Evolutionary conservation across 257 asterid species (phyloP), one percentile per base, ranked within the genome.

Genomic region (Ligustrum vulgare): DNA sequence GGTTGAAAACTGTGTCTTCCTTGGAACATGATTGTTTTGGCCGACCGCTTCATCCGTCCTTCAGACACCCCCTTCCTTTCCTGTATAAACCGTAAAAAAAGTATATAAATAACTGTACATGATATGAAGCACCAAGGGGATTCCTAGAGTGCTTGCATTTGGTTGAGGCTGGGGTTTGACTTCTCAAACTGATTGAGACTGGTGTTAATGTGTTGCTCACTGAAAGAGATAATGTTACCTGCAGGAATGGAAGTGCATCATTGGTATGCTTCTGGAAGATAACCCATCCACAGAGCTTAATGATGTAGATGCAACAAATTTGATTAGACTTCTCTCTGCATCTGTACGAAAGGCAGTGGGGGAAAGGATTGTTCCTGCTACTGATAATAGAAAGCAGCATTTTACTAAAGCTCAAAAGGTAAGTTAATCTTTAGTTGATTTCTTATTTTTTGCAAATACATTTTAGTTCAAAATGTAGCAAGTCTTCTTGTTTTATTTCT

Each of bases 211-310:
- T 60, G 51, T 63, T 39, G 41, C 73, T 12, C 65, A n/a, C 75
- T 72, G 75, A 74, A 66, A 71, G 74, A 2, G 80, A 64, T 77
- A 33, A 12, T 71, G 54, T 18, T 75, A 71, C 75, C 76, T 87
- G 79, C 84, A 95, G 99, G 99, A 95, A 78, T 95, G 99, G 98
- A 91, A 95, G 79, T 83, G 93, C 86, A 91, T 91, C 78, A 85
- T 93, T 70, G 86, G 74, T 67, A 93, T 95, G 97, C 97, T 95
- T 69, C 84, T 95, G 84, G 96, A 85, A 54, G 97, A 92, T 71
- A 87, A 84, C 77, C 84, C 94, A 60, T 86, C 91, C 33, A 77
- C 85, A 77, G 98, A 95, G 88, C 96, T 91, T 80, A 92, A 87
- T 66, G 98, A 93, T 64, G 86, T 65, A 76, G 99, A 93, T 81